phyloP scores from a whole-genome alignment of 2,329 filamentous ascomycete genomes.

The Zymoseptoria crescenta region DNA sequence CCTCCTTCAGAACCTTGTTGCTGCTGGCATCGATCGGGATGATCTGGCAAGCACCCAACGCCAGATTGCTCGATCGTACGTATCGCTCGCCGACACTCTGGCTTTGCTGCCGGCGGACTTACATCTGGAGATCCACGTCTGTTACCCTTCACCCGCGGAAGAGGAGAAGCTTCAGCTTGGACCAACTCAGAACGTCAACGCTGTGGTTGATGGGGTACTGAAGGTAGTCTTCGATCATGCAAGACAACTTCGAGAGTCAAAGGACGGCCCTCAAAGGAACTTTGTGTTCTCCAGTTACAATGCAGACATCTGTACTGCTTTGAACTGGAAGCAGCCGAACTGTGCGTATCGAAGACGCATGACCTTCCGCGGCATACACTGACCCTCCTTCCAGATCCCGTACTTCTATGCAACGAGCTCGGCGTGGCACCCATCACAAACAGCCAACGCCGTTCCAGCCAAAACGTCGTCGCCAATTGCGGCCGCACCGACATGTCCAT shows the following conservation, averaged over 20 bases:
- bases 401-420: constrained; percentile 90
- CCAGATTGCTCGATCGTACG: constrained; percentile 62
- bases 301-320: constrained; percentile 75
- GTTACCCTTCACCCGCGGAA: constrained; percentile 73
- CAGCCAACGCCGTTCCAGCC: constrained; percentile 3
- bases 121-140: constrained; percentile 83
- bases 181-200: constrained; percentile 74
- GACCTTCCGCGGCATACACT: constrained; percentile 3
- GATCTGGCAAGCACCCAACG: constrained; percentile 60
- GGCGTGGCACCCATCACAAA: constrained; percentile 19
- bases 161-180: constrained; percentile 63
- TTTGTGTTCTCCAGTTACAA: constrained; percentile 95
- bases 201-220: constrained; percentile 75
- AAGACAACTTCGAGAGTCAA: constrained; percentile 55
- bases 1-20: constrained; percentile 22
- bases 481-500: constrained; percentile 74
- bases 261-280: constrained; percentile 68
- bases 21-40: constrained; percentile 24
- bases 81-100: constrained; percentile 72
- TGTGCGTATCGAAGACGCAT: constrained; percentile 45
- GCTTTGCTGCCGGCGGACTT: constrained; percentile 66
- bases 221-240: constrained; percentile 87
- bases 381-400: constrained; percentile 54
- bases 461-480: constrained; percentile 45
- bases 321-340: constrained; percentile 99